Evolutionary conservation across 176 grass and related monocot species (phyloP).

Genomic region (Avena sativa): DNA sequence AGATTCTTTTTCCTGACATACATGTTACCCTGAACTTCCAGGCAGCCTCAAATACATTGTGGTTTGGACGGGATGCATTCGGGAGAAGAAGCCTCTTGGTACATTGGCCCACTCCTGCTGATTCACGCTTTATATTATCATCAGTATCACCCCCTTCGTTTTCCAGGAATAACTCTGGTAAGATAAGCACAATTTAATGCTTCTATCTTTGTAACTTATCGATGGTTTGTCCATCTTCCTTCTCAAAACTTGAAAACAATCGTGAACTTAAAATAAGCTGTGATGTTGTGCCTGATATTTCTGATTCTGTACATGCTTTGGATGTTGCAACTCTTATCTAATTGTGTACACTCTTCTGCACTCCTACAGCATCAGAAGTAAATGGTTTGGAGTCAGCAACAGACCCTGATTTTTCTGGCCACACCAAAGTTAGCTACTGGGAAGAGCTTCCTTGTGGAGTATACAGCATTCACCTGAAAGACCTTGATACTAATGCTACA

Average conservation of each 20-base stretch:
- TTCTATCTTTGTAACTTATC: neutral
- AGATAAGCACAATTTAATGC: slow-evolving; percentile 24
- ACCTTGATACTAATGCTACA: neutral
- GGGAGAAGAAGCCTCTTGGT: slow-evolving; percentile 92
- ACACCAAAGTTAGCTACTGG: slow-evolving; percentile 54
- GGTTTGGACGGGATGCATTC: slow-evolving; percentile 90
- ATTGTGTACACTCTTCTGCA: slow-evolving; percentile 35
- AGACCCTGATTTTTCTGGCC: slow-evolving; percentile 51
- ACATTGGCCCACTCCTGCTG: slow-evolving; percentile 76
- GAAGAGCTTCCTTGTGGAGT: slow-evolving; percentile 91
- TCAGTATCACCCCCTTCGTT: slow-evolving; percentile 68
- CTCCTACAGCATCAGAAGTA: slow-evolving; percentile 34
- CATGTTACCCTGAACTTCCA: slow-evolving; percentile 41
- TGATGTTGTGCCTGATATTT: slow-evolving; percentile 17
- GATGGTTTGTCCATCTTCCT: neutral
- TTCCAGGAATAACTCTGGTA: slow-evolving; percentile 48
- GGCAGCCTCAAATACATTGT: slow-evolving; percentile 65
- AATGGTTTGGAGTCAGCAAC: slow-evolving; percentile 37
- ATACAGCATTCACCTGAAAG: slow-evolving; percentile 71
- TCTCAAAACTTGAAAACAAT: neutral
- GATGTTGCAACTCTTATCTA: slow-evolving; percentile 10
- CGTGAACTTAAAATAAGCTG: neutral
- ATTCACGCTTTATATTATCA: slow-evolving; percentile 74
- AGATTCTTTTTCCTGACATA: slow-evolving; percentile 34
- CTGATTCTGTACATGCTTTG: slow-evolving; percentile 3